phyloP scores from a whole-genome alignment of 78 protist genomes.

The Corallochytrium limacisporum region DNA sequence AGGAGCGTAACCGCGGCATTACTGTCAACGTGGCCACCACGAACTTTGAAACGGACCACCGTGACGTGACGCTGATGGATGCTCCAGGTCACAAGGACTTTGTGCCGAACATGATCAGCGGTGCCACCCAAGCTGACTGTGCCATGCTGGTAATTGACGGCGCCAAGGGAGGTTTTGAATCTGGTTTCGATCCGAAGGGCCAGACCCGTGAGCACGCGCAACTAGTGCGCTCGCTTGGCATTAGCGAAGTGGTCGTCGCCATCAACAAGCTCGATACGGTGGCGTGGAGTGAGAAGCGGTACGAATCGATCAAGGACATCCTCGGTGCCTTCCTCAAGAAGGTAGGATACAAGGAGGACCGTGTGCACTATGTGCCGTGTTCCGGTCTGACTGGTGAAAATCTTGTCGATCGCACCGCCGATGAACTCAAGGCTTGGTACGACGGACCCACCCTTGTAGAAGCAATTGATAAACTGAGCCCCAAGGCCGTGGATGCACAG shows the following conservation, averaged over 20 bases:
- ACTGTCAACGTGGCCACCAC: conserved; percentile 81
- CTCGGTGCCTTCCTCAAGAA: conserved; percentile 33
- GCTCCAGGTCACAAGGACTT: conserved; percentile 98
- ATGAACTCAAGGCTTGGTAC: conserved; percentile 47
- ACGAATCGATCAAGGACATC: conserved; percentile 27
- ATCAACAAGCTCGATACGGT: conserved; percentile 79
- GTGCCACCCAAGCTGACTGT: conserved; percentile 88
- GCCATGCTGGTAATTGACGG: conserved; percentile 82
- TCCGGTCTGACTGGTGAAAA: conserved; percentile 63
- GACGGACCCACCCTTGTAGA: conserved; percentile 36
- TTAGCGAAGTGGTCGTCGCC: conserved; percentile 67
- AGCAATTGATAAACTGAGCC: conserved; percentile 14
- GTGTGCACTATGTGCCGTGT: conserved; percentile 39
- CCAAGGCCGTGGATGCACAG: too few relatives aligned
- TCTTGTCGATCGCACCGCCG: conserved; percentile 19
- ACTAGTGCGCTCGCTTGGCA: conserved; percentile 71
- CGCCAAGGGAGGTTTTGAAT: conserved; percentile 70
- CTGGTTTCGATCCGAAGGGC: conserved; percentile 73
- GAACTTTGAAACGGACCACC: conserved; percentile 39
- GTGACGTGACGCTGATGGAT: conserved; percentile 80
- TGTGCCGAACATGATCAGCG: conserved; percentile 84
- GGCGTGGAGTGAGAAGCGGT: conserved; percentile 18
- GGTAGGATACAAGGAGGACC: conserved; percentile 38
- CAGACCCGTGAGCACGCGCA: conserved; percentile 87
- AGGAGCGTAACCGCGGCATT: conserved; percentile 65